These are phyloP conservation scores for Pseudofabraea citricarpa DNA, from an alignment of 2,329 filamentous ascomycete genomes.

Conservation along the genomic window DNA sequence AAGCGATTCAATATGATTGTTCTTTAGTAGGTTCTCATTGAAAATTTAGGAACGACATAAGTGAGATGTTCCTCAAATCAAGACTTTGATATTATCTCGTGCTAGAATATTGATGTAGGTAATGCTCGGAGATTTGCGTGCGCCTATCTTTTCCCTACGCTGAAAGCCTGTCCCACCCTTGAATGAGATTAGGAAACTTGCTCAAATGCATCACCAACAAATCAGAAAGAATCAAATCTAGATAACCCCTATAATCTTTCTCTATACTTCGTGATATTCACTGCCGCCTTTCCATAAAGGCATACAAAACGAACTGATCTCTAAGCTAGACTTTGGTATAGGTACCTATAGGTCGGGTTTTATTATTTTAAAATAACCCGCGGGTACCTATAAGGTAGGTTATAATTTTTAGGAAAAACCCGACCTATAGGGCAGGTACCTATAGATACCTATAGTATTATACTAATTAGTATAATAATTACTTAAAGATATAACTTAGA, in stretches of 20 bases:
- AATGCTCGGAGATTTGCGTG: too few species aligned
- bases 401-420: too few species aligned
- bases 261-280: constrained; percentile 1
- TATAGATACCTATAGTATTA: too few species aligned
- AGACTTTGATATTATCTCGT: background rate
- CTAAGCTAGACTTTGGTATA: too few species aligned
- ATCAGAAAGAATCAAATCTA: background rate
- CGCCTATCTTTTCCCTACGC: too few species aligned
- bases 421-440: too few species aligned
- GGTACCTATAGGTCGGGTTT: too few species aligned
- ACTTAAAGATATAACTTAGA: too few species aligned
- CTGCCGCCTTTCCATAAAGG: constrained; percentile 1
- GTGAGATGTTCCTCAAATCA: background rate
- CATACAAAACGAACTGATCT: background rate
- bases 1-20: background rate
- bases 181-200: background rate
- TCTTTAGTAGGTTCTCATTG: background rate
- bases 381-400: too few species aligned
- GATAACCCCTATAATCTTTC: background rate
- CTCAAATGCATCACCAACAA: background rate
- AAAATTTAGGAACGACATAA: background rate
- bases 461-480: too few species aligned
- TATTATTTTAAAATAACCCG: too few species aligned
- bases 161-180: too few species aligned
- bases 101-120: background rate